Base-by-base conservation (phyloP, 2,329 filamentous ascomycete genomes). In the Gaeumannomyces tritici region DNA sequence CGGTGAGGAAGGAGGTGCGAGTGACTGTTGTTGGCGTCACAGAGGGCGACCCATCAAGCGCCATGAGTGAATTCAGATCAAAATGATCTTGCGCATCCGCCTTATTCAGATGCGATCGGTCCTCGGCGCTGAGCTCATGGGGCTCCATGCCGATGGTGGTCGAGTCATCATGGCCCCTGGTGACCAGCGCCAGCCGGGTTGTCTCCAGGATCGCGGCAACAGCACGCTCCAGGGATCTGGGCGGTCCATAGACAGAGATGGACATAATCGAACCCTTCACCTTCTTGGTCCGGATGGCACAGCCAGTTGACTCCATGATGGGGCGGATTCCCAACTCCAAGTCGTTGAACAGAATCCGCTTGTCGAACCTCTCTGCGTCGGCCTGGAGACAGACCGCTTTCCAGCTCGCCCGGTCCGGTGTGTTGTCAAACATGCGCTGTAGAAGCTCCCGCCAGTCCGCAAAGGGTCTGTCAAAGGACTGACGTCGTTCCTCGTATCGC, bases 371-470 rank as follows among this genome's bases (percentile, higher is more conserved):
- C 27, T 26, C 21, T 35, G 24, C 55, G 47, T 59, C 61, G 29
- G 69, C 31, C 24, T 57, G 28, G n/a, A 61, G n/a, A 13, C 24
- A 12, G 24, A 61, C 29, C 21, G 29, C 35, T n/a, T 5, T 12
- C 60, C 60, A 61, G 5, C 29, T 6, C 28, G 54, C 24, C 12
- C 51, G 60, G 31, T 8, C 4, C 21, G 60, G 69, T 18, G 77
- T 80, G 65, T 69, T 72, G 18, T 67, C 67, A 64, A 71, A 72
- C 63, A 83, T 71, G 4, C 73, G 64, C 11, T 69, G 64, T 55
- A 82, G 72, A 13, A 75, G 74, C 7, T 69, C 65, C 18, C 70
- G 73, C 79, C 79, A 82, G 63, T 76, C 70, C 1, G 73, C 70
- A 47, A 72, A 66, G 21, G 65, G 68, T 47, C 66, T 67, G 1